A percentile compares a stretch with the other conserved stretches of the same genome.
phyloP scores from a whole-genome alignment of 352 stramenopile species.

The Globisporangium lucens region DNA sequence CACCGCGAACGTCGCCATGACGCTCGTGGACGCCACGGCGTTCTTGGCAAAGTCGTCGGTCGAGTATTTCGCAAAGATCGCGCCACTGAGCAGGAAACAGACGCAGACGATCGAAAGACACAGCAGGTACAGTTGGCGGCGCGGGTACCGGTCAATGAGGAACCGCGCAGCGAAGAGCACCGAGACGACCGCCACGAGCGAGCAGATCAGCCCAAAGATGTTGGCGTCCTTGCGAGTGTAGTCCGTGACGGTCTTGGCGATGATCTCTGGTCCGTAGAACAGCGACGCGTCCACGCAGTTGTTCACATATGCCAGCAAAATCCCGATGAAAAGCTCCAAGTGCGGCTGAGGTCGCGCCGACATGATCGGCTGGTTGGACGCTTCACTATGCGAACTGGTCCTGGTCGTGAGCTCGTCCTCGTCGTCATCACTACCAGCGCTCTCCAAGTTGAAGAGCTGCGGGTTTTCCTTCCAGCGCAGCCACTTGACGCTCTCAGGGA shows the following conservation, averaged over 20 bases:
- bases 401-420: conserved; percentile 24
- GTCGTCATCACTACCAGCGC: conserved; percentile 23
- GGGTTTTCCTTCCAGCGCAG: conserved; percentile 63
- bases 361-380: background rate
- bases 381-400: conserved; percentile 7
- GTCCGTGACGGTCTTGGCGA: conserved; percentile 57
- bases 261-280: conserved; percentile 86
- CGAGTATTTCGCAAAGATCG: conserved; percentile 66
- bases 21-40: conserved; percentile 36
- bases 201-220: conserved; percentile 68
- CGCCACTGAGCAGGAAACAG: conserved; percentile 66
- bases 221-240: conserved; percentile 71
- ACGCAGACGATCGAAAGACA: conserved; percentile 63
- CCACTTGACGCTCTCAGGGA: conserved; percentile 81
- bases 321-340: conserved; percentile 70
- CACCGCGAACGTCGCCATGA: conserved; percentile 65
- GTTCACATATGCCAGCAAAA: conserved; percentile 83
- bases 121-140: conserved; percentile 68
- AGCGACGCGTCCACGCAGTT: conserved; percentile 86
- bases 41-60: conserved; percentile 57
- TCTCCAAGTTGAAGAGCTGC: conserved; percentile 46
- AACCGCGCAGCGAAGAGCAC: conserved; percentile 65
- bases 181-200: conserved; percentile 60
- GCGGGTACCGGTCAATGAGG: conserved; percentile 65
- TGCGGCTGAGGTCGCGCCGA: conserved; percentile 24